Conservation (phyloP, 2,329 filamentous ascomycete species). For the Dendrostoma leiphaemia region DNA sequence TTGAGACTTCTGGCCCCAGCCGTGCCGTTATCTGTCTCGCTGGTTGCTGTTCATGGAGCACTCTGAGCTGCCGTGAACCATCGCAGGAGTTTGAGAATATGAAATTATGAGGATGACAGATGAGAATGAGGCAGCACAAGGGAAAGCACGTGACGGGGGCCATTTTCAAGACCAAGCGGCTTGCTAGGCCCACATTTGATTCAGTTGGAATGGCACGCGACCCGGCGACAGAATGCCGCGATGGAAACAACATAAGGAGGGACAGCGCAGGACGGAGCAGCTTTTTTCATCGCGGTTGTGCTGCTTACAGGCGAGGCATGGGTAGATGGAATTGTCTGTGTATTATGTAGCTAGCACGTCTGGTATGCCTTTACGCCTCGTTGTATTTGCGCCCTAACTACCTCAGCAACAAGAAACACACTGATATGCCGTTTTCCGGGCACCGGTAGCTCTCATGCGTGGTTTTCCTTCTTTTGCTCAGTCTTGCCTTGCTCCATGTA, state of each 20-base stretch:
- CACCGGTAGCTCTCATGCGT: no score
- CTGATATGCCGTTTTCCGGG: background rate
- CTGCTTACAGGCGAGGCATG: conserved; percentile 1
- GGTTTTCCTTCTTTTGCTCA: no score
- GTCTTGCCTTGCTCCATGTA: no score
- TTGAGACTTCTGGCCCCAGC: background rate
- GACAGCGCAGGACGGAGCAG: background rate
- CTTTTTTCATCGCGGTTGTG: conserved; percentile 3
- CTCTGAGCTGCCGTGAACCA: background rate
- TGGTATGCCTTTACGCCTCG: conserved; percentile 9
- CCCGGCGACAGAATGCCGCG: background rate
- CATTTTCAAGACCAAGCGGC: background rate
- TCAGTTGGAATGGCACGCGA: background rate
- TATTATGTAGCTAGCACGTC: conserved; percentile 3
- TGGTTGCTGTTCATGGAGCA: background rate
- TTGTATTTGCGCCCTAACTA: no score
- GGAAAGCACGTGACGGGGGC: background rate
- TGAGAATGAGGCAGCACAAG: background rate
- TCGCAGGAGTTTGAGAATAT: background rate
- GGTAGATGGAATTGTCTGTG: background rate
- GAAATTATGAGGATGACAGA: background rate
- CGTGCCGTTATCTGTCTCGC: no score
- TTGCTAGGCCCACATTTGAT: background rate
- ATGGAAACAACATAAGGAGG: background rate
- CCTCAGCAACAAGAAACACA: background rate